These are phyloP conservation scores for Lasiosphaeria miniovina DNA, from an alignment of 495 filamentous ascomycete genomes.

Conservation along the genomic window DNA sequence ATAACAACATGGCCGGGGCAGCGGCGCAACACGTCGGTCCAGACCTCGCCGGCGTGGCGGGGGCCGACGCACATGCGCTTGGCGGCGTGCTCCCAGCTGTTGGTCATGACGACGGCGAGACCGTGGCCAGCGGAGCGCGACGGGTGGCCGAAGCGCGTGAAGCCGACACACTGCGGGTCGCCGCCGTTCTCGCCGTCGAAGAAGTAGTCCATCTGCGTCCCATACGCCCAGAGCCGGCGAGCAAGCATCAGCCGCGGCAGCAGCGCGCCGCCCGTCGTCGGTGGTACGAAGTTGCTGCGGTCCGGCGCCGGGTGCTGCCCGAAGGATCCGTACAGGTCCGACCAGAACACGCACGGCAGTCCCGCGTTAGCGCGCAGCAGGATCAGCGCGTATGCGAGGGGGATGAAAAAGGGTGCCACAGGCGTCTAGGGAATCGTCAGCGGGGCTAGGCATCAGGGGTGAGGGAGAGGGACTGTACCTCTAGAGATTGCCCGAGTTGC, in stretches of 20 bases:
- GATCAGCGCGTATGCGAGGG: constrained; percentile 61
- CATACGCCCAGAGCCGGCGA: constrained; percentile 68
- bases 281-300: constrained; percentile 38
- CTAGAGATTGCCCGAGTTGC: constrained; percentile 29
- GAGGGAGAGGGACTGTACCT: constrained; percentile 12
- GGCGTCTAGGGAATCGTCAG: constrained; percentile 41
- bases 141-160: constrained; percentile 49
- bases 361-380: constrained; percentile 62
- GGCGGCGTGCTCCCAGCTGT: constrained; percentile 38
- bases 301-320: constrained; percentile 39
- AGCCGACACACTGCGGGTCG: constrained; percentile 64
- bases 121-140: constrained; percentile 35
- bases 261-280: constrained; percentile 53
- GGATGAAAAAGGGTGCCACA: constrained; percentile 56
- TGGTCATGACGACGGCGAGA: constrained; percentile 61
- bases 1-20: constrained; percentile 48
- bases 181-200: constrained; percentile 26
- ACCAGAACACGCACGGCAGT: constrained; percentile 71
- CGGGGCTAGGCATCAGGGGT: no score
- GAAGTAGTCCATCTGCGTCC: constrained; percentile 67
- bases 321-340: constrained; percentile 71
- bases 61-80: constrained; percentile 62
- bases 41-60: constrained; percentile 53
- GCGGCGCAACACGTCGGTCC: constrained; percentile 62
- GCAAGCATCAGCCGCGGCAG: constrained; percentile 61